Percentiles rank a stretch among this genome's conserved stretches.
phyloP scores from a whole-genome alignment of 768 basidiomycete species.

The Psilocybe cyanescens region DNA sequence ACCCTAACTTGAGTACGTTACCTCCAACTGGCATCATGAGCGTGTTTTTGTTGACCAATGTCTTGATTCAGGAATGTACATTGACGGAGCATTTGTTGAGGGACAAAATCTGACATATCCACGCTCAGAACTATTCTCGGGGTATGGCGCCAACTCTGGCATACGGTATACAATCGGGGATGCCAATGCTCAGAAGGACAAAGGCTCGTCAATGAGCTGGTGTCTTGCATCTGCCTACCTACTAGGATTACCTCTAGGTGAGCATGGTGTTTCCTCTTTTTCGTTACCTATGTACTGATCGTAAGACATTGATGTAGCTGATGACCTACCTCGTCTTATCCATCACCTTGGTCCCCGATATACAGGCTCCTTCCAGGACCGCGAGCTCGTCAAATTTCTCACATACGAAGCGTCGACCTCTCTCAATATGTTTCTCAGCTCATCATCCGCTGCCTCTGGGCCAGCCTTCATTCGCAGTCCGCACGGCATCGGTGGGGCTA shows the following conservation, averaged over 20 bases:
- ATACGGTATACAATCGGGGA: conserved; percentile 60
- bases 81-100: conserved; percentile 74
- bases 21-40: background rate
- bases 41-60: background rate
- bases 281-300: background rate
- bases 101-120: conserved; percentile 70
- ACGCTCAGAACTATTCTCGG: conserved; percentile 30
- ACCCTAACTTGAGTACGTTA: conserved; percentile 63
- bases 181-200: conserved; percentile 7
- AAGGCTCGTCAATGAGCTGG: conserved; percentile 55
- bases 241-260: conserved; percentile 62
- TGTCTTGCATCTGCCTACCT: conserved; percentile 71
- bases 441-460: conserved; percentile 29
- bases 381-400: conserved; percentile 68
- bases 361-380: conserved; percentile 75
- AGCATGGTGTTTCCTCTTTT: background rate
- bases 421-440: conserved; percentile 75
- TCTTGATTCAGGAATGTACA: conserved; percentile 60
- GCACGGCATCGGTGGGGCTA: background rate
- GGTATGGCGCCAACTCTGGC: conserved; percentile 7
- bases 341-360: conserved; percentile 87
- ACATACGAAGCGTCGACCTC: conserved; percentile 88
- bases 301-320: conserved; percentile 40
- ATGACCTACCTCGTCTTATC: conserved; percentile 74
- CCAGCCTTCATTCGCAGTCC: background rate